Evolutionary conservation across 1,139 yeast genomes (phyloP).

Genomic region (Petasospora fabianii): DNA sequence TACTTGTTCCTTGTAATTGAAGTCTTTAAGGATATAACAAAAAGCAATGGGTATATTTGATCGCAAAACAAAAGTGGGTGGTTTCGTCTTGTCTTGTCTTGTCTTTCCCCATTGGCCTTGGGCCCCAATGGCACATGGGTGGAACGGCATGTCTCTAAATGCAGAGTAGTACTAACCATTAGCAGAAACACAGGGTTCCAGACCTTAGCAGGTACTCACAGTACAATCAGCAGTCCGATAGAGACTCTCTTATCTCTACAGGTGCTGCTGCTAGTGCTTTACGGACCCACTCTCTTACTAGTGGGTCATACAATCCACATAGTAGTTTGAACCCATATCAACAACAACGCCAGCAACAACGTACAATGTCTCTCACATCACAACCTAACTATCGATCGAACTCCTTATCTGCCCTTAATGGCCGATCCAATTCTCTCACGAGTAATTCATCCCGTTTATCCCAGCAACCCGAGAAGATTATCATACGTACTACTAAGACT

Average conservation of each 20-base stretch:
- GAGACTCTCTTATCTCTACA: slow-evolving; percentile 6
- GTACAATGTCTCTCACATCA: slow-evolving; percentile 8
- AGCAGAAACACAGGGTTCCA: slow-evolving; percentile 14
- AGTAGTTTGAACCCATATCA: background rate
- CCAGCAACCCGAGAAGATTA: slow-evolving; percentile 18
- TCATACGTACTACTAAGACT: slow-evolving; percentile 26
- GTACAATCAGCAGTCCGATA: slow-evolving; percentile 1
- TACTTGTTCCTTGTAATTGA: too few relatives aligned
- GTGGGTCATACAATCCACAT: slow-evolving; percentile 11
- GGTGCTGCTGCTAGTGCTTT: slow-evolving; percentile 19
- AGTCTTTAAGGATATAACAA: background rate
- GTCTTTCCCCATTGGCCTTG: background rate
- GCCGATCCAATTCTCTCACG: slow-evolving; percentile 10
- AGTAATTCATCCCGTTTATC: slow-evolving; percentile 1
- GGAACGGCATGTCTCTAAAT: background rate
- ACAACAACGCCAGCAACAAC: too few relatives aligned
- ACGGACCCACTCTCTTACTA: slow-evolving; percentile 13
- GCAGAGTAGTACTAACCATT: slow-evolving; percentile 1
- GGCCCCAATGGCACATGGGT: background rate
- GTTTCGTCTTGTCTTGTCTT: background rate
- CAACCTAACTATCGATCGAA: slow-evolving; percentile 6
- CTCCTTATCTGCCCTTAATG: slow-evolving; percentile 8
- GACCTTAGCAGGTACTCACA: slow-evolving; percentile 18
- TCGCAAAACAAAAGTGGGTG: slow-evolving; percentile 5
- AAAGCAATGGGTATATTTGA: slow-evolving; percentile 9